These are phyloP conservation scores for Paraurostyla sp. DNA, from an alignment of 73 alveolate species.

Conservation along the genomic window DNA sequence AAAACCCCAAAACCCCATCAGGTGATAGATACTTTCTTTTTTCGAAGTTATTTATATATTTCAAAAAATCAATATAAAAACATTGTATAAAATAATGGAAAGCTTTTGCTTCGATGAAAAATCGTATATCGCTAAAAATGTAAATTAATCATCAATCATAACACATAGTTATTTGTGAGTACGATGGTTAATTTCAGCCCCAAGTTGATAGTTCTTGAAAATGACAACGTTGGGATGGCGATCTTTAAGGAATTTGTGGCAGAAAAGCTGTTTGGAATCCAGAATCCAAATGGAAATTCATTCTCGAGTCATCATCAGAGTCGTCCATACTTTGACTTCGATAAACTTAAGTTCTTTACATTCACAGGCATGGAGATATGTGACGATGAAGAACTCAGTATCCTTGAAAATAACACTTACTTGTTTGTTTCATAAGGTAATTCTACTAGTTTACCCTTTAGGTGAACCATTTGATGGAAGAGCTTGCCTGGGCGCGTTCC, in stretches of 20 bases:
- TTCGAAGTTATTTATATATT: too few relatives aligned
- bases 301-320: neutral
- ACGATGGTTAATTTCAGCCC: constrained; percentile 18
- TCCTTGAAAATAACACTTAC: constrained; percentile 50
- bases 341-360: constrained; percentile 25
- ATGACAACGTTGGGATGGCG: constrained; percentile 18
- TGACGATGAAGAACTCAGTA: constrained; percentile 60
- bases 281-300: neutral
- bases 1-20: too few relatives aligned
- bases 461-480: constrained; percentile 62
- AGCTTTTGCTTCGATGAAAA: constrained; percentile 44
- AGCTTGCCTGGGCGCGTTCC: constrained; percentile 65
- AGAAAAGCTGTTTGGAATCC: constrained; percentile 8
- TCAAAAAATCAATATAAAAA: neutral
- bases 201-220: constrained; percentile 2
- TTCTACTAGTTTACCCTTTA: neutral
- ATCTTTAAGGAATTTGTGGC: constrained; percentile 30
- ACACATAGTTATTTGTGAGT: constrained; percentile 45
- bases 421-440: constrained; percentile 51
- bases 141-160: neutral
- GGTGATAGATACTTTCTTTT: too few relatives aligned
- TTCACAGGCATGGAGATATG: constrained; percentile 57
- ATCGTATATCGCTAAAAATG: constrained; percentile 35
- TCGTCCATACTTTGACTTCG: neutral
- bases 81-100: neutral